Evolutionary conservation across 257 asterid species (phyloP), one percentile per base, ranked within the genome.

Genomic region (Salvia miltiorrhiza): DNA sequence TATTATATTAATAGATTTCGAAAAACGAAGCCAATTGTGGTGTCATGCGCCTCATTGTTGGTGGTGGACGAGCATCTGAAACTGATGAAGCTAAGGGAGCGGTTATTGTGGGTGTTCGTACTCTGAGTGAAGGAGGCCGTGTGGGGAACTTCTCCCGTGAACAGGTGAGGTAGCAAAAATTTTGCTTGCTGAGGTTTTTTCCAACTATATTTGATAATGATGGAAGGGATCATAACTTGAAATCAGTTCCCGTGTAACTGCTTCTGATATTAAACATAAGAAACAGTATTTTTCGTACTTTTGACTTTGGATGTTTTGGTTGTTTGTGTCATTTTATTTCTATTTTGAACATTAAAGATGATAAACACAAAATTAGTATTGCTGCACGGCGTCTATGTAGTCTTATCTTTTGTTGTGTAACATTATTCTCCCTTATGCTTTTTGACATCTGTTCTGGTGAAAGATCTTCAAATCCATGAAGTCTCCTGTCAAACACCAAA

Each of bases 51-150:
- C 96, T 94, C 79, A 83, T 94, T 65, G 99, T 91, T 70, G 97
- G 98, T 81, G 99, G 99, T 73, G 99, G 99, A 44, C 85, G 98
- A 71, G 99, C 99, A 75, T 86, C 96, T 65, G 99, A 94, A 88
- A 86, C 76, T 72, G 76, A 81, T 70, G 92, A 86, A 76, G 77
- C 77, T 53, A 89, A 86, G 82, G 99, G 98, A 71, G 88, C 97
- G 24, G 98, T 91, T 75, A 85, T 94, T 74, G 98, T 91, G 43
- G 99, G 99, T 77, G 98, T 94, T 75, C 90, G 99, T 69, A 91
- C 99, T 55, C 86, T 94, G 70, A 91, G 99, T 74, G 99, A 94
- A 86, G 96, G 98, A 65, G 99, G 99, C 45, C 98, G 99, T 48
- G 97, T 94, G 58, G 99, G 99, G 35, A 84, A 73, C 77, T 94